A percentile compares a stretch with the other conserved stretches of the same genome.
phyloP scores from a whole-genome alignment of 495 filamentous ascomycete genomes.

The Letharia lupina region DNA sequence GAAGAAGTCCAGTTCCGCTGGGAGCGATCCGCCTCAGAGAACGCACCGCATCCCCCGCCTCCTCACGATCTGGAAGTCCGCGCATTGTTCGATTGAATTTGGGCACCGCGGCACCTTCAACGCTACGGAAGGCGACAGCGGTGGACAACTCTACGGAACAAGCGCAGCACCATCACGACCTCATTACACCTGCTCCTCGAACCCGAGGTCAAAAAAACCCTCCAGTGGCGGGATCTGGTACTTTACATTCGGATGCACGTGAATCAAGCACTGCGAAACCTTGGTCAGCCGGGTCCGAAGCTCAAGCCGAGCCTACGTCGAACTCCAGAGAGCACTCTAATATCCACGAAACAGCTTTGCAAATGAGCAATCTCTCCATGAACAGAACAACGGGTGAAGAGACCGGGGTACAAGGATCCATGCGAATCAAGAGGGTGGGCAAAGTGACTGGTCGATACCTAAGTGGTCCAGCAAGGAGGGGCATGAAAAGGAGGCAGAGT shows the following conservation, averaged over 20 bases:
- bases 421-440: slow-evolving; percentile 64
- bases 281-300: slow-evolving; percentile 36
- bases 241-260: not conserved
- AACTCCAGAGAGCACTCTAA: slow-evolving; percentile 27
- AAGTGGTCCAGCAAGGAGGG: slow-evolving; percentile 65
- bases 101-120: slow-evolving; percentile 34
- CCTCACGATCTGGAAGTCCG: slow-evolving; percentile 19
- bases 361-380: slow-evolving; percentile 34
- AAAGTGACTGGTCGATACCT: slow-evolving; percentile 65
- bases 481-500: slow-evolving; percentile 59
- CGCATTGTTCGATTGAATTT: slow-evolving; percentile 51
- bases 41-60: slow-evolving; percentile 10
- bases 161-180: slow-evolving; percentile 38
- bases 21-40: slow-evolving; percentile 37
- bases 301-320: slow-evolving; percentile 31
- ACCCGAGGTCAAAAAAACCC: slow-evolving; percentile 38
- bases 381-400: slow-evolving; percentile 46
- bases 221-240: not conserved
- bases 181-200: slow-evolving; percentile 60
- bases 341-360: slow-evolving; percentile 35
- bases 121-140: slow-evolving; percentile 32
- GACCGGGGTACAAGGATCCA: slow-evolving; percentile 53
- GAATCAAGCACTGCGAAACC: slow-evolving; percentile 33
- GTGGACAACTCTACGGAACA: slow-evolving; percentile 24
- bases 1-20: slow-evolving; percentile 32